Evolutionary conservation across 805 yeast genomes (phyloP), one percentile per base, ranked within the genome.

Genomic region (Ascoidea rubescens): DNA sequence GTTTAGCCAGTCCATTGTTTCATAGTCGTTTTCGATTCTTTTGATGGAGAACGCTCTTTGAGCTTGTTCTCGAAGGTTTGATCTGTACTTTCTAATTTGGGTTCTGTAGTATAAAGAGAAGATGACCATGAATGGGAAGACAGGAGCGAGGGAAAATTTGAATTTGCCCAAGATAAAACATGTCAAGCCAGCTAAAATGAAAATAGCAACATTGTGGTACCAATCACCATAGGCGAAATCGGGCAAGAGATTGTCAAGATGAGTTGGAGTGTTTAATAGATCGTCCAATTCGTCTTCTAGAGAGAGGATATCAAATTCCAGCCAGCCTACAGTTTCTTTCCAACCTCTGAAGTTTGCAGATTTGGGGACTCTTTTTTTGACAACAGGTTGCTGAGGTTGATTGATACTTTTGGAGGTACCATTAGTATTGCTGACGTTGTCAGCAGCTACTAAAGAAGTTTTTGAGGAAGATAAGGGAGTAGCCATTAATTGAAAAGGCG

Each of bases 1-100:
- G 66, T 93, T 93, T 58, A 87, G 71, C 99, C 99, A 93, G 62
- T 93, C 97, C 85, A 93, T 79, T 5, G 96, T 76, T 69, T 93
- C 99, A 58, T 82, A 83, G 64, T 91, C 97, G 61, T 81, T 78
- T 67, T 93, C 98, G 57, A 90, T 82, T 48, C 77, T 77, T 62
- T 79, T 80, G 48, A 88, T 79, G 16, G 93, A 82, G 62, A 85
- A 80, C 62, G 91, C 96, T 59, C 96, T 80, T 62, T 88, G 90
- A 32, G 93, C 84, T 53, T 78, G 81, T 56, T 88, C 89, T 61
- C 96, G 78, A 56, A 88, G 73, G 3, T 69, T 62, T 6, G 82
- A 74, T 62, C 97, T 79, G 68, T 90, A 83, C 60, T 84, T 82
- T 61, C 91, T 80, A 49, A 89, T 75, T 4, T 95, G 83, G 0